Evolutionary conservation across 352 stramenopile species (phyloP).

Genomic region (Blastocystis sp.): DNA sequence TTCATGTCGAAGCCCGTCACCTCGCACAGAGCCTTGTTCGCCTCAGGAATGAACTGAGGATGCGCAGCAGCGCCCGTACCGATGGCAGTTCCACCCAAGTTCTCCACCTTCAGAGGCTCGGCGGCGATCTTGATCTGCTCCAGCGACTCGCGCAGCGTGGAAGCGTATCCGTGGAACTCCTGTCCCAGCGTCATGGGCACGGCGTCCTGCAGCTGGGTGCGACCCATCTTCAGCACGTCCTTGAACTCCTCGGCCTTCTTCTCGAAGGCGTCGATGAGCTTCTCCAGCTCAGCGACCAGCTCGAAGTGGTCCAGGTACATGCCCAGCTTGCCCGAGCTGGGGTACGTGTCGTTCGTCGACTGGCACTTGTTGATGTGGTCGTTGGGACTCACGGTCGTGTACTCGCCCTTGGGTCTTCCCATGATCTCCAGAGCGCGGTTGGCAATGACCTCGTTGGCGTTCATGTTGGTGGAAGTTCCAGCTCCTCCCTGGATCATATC

Average conservation of each 20-base stretch:
- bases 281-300: conserved; percentile 61
- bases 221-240: conserved; percentile 65
- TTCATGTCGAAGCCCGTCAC: conserved; percentile 45
- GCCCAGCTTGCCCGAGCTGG: conserved; percentile 64
- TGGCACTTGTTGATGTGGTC: conserved; percentile 70
- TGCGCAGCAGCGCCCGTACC: conserved; percentile 62
- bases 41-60: not conserved
- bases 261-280: conserved; percentile 61
- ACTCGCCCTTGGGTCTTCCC: not conserved
- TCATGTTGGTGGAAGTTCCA: too few species aligned
- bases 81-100: conserved; percentile 66
- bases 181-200: conserved; percentile 66
- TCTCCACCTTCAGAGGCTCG: conserved; percentile 63
- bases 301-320: conserved; percentile 59
- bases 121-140: conserved; percentile 62
- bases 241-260: conserved; percentile 61
- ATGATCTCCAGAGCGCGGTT: conserved; percentile 28
- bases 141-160: conserved; percentile 66
- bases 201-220: conserved; percentile 64
- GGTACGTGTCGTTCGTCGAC: conserved; percentile 68
- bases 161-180: conserved; percentile 64
- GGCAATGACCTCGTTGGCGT: too few species aligned
- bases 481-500: conserved; percentile 42
- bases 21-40: conserved; percentile 18
- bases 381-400: conserved; percentile 61